Base-by-base conservation (phyloP, 768 basidiomycete species). In the Collybiopsis luxurians region DNA sequence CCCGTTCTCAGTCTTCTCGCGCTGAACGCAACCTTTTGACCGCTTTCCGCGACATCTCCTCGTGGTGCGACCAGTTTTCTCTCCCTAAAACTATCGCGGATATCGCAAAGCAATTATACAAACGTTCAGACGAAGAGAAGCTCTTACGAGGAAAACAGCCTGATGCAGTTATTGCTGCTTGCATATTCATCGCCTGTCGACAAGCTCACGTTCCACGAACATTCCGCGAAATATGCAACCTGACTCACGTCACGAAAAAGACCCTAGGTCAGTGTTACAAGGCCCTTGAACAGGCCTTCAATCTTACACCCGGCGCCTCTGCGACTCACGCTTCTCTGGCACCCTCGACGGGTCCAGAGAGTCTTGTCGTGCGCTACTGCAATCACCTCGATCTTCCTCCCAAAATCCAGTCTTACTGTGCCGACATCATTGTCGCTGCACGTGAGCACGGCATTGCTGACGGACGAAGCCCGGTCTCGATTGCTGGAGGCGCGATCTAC, bases 131-230 rank as follows among this genome's bases (percentile, higher is more conserved):
- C 71, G 96, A 98, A 71, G 95, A 96, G 70, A 93, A 94, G 68
- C 80, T 95, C 23, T 79, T 96, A 3, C 88, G 90, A 46, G 93
- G 93, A 31, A 98, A 98, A 70, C 89, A 90, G 1, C 81, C 92
- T 61, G 90, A 95, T 57, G 95, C 95, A 4, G 87, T 97, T 67
- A 93, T 97, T 60, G 96, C 96, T 27, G 95, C 96, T 1, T 98
- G 96, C 73, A 95, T 98, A 67, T 97, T 98, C 71, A 95, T 98
- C 64, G 96, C 95, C 0, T 97, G 95, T 69, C 82, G 96, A 36
- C 92, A 95, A 71, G 95, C 91, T 7, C 90, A 95, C 63, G 94
- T 96, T n/a, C 92, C 92, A 0, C 81, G 96, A 58, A 96, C 95
- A 53, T 98, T 98, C 76, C 86, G 90, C 66, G 97, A 97, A 76